phyloP scores from a whole-genome alignment of 2,329 filamentous ascomycete genomes.

The Gliomastix tumulicola region DNA sequence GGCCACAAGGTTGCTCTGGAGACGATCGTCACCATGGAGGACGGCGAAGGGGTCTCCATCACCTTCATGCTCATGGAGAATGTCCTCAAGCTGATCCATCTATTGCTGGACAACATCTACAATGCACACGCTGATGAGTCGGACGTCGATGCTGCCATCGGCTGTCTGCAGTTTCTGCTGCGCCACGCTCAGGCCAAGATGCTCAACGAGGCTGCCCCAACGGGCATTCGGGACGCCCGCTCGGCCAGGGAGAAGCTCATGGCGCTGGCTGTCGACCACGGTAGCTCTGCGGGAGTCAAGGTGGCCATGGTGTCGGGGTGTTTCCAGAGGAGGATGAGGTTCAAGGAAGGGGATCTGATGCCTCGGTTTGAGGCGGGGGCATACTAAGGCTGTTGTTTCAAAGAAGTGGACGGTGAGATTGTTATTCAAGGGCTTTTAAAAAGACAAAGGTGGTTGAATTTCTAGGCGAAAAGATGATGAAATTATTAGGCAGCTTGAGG shows the following conservation, averaged over 20 bases:
- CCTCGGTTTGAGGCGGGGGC: too few relatives aligned
- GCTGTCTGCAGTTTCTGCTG: not conserved
- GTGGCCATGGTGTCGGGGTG: not conserved
- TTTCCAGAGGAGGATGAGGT: not conserved
- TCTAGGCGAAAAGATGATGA: too few relatives aligned
- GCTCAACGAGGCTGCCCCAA: not conserved
- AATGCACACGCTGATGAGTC: not conserved
- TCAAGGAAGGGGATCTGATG: not conserved
- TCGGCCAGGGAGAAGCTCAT: not conserved
- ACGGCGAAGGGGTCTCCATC: not conserved
- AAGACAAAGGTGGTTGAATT: too few relatives aligned
- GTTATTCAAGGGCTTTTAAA: too few relatives aligned
- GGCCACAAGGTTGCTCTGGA: not conserved
- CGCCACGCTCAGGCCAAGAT: not conserved
- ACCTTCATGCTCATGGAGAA: not conserved
- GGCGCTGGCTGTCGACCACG: not conserved
- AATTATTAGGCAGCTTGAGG: too few relatives aligned
- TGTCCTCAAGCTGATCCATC: not conserved
- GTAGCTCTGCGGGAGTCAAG: not conserved
- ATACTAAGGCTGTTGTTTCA: too few relatives aligned
- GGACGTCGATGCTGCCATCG: not conserved
- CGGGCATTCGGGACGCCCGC: not conserved
- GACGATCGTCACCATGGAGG: not conserved
- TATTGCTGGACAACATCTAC: not conserved
- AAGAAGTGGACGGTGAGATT: too few relatives aligned